Evolutionary conservation across 2,329 filamentous ascomycete species (phyloP), one percentile per base, ranked within the genome.

Genomic region (Pestalotiopsis sp.): DNA sequence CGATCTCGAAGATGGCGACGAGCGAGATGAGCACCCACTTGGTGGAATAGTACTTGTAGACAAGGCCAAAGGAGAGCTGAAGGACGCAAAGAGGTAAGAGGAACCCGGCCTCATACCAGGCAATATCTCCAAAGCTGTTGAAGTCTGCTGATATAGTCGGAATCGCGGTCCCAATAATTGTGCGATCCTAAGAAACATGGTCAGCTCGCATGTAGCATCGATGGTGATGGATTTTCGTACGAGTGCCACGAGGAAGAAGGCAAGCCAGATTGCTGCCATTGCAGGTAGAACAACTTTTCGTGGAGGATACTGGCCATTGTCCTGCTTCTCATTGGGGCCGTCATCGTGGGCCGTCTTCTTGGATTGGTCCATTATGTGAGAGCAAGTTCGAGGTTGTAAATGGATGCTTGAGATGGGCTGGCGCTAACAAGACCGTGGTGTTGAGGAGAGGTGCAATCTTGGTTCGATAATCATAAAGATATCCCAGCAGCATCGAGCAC

Each of bases 31-130:
- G 66, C 20, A 68, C 62, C 66, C 61, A 61, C 38, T 73, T 74
- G 57, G 71, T 68, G 23, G 63, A 68, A 45, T 68, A 72, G 64
- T 67, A 74, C 25, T 66, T 71, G 63, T 70, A 71, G n/a, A 73
- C 62, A n/a, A 70, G 68, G 57, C 71, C 70, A 69, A 70, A 70
- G 27, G 68, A 68, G 9, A 72, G 70, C 64, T 73, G 73, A 7
- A 74, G 75, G 58, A 72, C 70, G 14, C 69, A 70, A 27, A 70
- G 66, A 7, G 71, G 70, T 14, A 74, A 62, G 23, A 74, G 63
- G 23, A 74, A 75, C 0, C 67, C 72, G 5, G 71, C 71, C n/a
- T 70, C 72, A 58, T 75, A 75, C 74, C 74, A 75, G 36, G 72
- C 70, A 6, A 74, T 69, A 41, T 75, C 73, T 14, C 68, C 66